Evolutionary conservation across 2,329 filamentous ascomycete species (phyloP).

Genomic region (Talaromyces rugulosus): DNA sequence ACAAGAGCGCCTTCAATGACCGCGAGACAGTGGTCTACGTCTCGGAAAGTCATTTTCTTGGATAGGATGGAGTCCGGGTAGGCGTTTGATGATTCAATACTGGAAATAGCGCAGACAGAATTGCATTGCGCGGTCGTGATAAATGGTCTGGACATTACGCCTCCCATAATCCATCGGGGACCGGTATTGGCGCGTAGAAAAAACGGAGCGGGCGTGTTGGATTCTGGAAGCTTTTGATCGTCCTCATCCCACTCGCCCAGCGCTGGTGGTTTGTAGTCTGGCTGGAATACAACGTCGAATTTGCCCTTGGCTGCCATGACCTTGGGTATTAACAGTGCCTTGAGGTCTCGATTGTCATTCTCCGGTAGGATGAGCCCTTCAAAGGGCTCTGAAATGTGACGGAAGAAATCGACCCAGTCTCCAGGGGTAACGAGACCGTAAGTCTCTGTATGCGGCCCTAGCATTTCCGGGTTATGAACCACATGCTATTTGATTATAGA

Average conservation of each 20-base stretch:
- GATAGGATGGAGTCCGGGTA: conserved; percentile 35
- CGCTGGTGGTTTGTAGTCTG: conserved; percentile 36
- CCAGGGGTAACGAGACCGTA: conserved; percentile 54
- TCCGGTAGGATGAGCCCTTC: conserved; percentile 49
- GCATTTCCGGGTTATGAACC: conserved; percentile 54
- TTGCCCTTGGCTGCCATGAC: conserved; percentile 53
- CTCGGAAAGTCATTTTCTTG: conserved; percentile 40
- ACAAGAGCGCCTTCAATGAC: conserved; percentile 45
- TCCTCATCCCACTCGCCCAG: conserved; percentile 8
- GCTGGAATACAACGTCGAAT: conserved; percentile 54
- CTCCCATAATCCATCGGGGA: conserved; percentile 44
- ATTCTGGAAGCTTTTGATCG: conserved; percentile 5
- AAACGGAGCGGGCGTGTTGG: conserved; percentile 45
- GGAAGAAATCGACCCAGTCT: conserved; percentile 60
- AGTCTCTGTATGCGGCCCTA: conserved; percentile 53
- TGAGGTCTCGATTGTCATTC: conserved; percentile 49
- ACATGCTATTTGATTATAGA: conserved; percentile 21
- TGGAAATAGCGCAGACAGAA: conserved; percentile 51
- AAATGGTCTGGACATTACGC: conserved; percentile 46
- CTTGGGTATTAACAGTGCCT: conserved; percentile 50
- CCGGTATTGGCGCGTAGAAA: conserved; percentile 51
- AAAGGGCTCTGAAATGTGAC: conserved; percentile 53
- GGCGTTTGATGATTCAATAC: conserved; percentile 39
- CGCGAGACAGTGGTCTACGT: conserved; percentile 51
- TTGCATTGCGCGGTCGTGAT: conserved; percentile 45